Conservation (phyloP, 306 rosid genomes). For the Arachis stenosperma region DNA sequence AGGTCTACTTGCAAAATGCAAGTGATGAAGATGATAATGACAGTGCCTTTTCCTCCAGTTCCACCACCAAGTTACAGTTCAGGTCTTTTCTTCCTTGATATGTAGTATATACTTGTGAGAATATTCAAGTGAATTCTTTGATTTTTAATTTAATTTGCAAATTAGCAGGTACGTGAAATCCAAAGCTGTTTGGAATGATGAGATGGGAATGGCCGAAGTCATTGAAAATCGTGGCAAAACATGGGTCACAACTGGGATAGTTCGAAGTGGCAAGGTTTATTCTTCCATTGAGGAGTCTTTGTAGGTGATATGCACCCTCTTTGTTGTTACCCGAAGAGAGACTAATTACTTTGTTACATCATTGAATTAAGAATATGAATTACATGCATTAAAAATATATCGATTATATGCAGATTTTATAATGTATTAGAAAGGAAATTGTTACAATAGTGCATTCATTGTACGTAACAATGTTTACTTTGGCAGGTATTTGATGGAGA, state of each 20-base stretch:
- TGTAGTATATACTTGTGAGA: background rate
- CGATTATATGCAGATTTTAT: background rate
- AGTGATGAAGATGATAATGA: conserved; percentile 58
- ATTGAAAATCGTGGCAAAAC: conserved; percentile 63
- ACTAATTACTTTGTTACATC: background rate
- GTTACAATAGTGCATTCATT: background rate
- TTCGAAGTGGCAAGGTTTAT: conserved; percentile 58
- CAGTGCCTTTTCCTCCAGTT: conserved; percentile 44
- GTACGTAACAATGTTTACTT: background rate
- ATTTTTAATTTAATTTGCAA: background rate
- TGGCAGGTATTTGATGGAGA: conserved; percentile 75
- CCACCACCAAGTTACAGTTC: conserved; percentile 60
- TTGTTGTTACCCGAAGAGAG: background rate
- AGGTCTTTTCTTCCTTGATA: conserved; percentile 47
- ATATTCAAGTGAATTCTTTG: background rate
- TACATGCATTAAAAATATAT: background rate
- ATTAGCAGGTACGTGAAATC: conserved; percentile 55
- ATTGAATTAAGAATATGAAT: background rate
- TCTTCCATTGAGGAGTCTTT: conserved; percentile 75
- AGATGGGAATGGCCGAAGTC: conserved; percentile 70
- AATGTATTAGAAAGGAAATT: conserved; percentile 16
- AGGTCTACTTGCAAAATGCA: conserved; percentile 38
- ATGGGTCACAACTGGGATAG: conserved; percentile 77
- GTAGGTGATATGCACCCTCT: conserved; percentile 53
- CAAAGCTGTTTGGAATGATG: conserved; percentile 61